Evolutionary conservation across 129 eudicot species (phyloP).

Genomic region (Ambrosia trifida): DNA sequence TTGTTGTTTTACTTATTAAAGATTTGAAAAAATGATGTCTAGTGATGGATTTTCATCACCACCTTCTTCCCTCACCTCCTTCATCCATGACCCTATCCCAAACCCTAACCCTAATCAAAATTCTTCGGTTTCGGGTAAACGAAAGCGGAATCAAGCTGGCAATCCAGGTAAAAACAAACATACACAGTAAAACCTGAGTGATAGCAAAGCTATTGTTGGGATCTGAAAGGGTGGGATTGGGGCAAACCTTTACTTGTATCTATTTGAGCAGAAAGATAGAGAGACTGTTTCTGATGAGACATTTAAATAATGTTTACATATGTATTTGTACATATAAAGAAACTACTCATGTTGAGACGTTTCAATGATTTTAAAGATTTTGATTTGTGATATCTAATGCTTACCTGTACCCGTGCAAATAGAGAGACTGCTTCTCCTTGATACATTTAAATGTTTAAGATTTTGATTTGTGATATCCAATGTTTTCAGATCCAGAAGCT

Average conservation of each 20-base stretch:
- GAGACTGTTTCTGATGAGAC: too few species aligned
- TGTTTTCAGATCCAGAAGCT: constrained; percentile 70
- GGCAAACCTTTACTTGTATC: too few species aligned
- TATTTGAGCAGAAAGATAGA: too few species aligned
- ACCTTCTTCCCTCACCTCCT: constrained; percentile 40
- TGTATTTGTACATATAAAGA: too few species aligned
- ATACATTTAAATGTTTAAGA: background rate
- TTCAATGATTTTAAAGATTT: background rate
- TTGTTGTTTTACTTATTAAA: constrained; percentile 7
- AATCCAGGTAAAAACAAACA: constrained; percentile 33
- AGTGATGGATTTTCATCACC: constrained; percentile 42
- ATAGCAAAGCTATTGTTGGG: too few species aligned
- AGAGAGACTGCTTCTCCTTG: too few species aligned
- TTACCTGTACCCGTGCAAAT: too few species aligned
- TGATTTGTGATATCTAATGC: background rate
- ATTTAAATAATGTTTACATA: background rate
- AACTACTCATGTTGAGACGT: background rate
- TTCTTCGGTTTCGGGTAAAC: constrained; percentile 36
- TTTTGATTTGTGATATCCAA: background rate
- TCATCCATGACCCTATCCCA: constrained; percentile 34
- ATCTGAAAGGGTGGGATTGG: too few species aligned
- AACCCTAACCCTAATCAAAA: constrained; percentile 40
- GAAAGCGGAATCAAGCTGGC: constrained; percentile 43
- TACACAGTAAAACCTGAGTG: background rate
- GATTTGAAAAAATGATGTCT: constrained; percentile 36